Evolutionary conservation across 345 rosid species (phyloP).

Genomic region (Raphanus raphanistrum): DNA sequence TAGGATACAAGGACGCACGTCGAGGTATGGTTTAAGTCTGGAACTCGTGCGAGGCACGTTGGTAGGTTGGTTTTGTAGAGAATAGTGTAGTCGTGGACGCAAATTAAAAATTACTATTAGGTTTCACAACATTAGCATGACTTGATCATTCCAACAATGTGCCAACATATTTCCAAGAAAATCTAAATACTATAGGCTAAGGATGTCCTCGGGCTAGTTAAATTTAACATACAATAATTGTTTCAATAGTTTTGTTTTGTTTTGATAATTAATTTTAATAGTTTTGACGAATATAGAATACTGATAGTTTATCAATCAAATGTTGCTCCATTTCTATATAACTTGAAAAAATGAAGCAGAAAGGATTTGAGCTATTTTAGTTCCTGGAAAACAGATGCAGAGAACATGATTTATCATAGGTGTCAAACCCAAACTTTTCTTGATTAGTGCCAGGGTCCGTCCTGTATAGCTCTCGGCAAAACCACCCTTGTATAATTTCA

Average conservation of each 20-base stretch:
- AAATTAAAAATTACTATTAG: constrained; percentile 1
- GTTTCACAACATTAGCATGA: constrained; percentile 26
- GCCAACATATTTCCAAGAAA: neutral
- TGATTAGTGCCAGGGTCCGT: too few relatives aligned
- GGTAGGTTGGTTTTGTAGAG: constrained; percentile 16
- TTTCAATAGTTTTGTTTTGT: neutral
- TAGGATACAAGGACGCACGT: constrained; percentile 36
- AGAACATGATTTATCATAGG: neutral
- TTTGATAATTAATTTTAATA: neutral
- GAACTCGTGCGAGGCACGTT: constrained; percentile 37
- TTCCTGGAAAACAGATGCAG: neutral
- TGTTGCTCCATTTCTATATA: too few relatives aligned
- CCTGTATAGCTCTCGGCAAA: neutral
- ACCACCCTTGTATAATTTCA: neutral
- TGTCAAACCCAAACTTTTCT: neutral
- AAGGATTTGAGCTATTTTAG: neutral
- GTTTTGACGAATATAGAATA: too few relatives aligned
- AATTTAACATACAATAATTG: neutral
- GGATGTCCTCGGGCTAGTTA: neutral
- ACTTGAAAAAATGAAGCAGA: too few relatives aligned
- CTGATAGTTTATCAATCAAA: too few relatives aligned
- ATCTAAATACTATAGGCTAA: neutral
- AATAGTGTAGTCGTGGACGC: constrained; percentile 32
- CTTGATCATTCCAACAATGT: constrained; percentile 26
- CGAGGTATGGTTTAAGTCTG: constrained; percentile 19